A percentile compares a stretch with the other conserved stretches of the same genome.
phyloP scores from a whole-genome alignment of 2,329 filamentous ascomycete genomes.

The Fusarium sp. region DNA sequence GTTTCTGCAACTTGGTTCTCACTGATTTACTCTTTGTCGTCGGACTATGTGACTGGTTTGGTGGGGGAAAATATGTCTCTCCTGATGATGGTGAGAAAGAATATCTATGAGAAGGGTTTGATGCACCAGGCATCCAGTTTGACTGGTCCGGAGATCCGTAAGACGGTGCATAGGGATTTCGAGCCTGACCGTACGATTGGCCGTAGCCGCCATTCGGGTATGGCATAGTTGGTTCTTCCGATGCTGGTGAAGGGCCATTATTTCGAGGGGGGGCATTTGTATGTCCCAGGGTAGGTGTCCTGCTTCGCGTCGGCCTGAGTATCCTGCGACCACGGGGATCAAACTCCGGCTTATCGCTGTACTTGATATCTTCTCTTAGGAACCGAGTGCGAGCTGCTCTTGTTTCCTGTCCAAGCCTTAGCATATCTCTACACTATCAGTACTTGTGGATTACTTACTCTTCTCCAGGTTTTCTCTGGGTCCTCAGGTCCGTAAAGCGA shows the following conservation, averaged over 20 bases:
- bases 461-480: background rate
- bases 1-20: conserved; percentile 3
- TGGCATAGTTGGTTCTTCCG: background rate
- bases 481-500: background rate
- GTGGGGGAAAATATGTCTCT: background rate
- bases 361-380: background rate
- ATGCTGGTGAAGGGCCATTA: background rate
- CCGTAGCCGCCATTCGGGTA: background rate
- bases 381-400: no score
- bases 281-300: background rate
- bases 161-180: background rate
- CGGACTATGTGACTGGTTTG: accelerated
- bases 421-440: background rate
- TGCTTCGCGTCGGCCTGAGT: background rate
- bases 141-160: background rate
- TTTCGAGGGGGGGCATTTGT: background rate
- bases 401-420: background rate
- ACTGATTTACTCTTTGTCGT: background rate
- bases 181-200: background rate
- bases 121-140: background rate
- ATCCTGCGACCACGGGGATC: background rate
- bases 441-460: background rate
- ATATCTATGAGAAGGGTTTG: background rate
- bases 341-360: background rate
- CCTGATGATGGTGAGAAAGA: background rate